Base-by-base conservation (phyloP, 2,329 filamentous ascomycete species). In the Penicillium crustosum region DNA sequence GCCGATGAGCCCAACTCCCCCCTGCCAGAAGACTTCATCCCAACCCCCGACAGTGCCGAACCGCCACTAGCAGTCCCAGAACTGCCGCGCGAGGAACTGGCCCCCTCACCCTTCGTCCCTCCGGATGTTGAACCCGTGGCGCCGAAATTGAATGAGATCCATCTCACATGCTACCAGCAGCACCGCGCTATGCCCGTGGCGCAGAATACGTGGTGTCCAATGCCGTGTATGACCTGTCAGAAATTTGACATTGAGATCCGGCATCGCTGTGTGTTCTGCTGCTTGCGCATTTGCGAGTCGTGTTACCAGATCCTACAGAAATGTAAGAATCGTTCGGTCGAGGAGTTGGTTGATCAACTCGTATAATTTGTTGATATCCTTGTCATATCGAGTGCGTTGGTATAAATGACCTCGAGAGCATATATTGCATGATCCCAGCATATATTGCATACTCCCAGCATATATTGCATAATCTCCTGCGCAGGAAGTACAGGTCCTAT, bases 171-270 rank as follows among this genome's bases (percentile, higher is more conserved):
- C 61, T 78, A 74, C 59, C 74, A 77, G 56, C 68, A 70, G 7
- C 77, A 79, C 50, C 66, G 69, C 13, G 62, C 64, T 0, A 76
- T 78, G 70, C 67, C 66, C 2, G 54, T 63, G 2, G 66, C 71
- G n/a, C 68, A 68, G 45, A 79, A 79, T 57, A 61, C 67, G 53
- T 73, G 74, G 70, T 73, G 75, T 61, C 66, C 76, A 6, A 65
- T 77, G 35, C 76, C 75, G 10, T 79, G 77, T 63, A 78, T 78
- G 75, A 71, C 74, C 4, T 79, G 77, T 58, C 70, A 72, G 36
- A 74, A 75, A 49, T 66, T 69, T 13, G 74, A 77, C 53, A 69
- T 66, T 3, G 70, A 77, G 58, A 64, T 71, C 21, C 68, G 75
- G 10, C 70, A 74, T 59, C 71, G 72, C 36, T 79, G 77, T 58